Base-by-base conservation (phyloP, 2,329 filamentous ascomycete genomes). In the Nemania sp. region DNA sequence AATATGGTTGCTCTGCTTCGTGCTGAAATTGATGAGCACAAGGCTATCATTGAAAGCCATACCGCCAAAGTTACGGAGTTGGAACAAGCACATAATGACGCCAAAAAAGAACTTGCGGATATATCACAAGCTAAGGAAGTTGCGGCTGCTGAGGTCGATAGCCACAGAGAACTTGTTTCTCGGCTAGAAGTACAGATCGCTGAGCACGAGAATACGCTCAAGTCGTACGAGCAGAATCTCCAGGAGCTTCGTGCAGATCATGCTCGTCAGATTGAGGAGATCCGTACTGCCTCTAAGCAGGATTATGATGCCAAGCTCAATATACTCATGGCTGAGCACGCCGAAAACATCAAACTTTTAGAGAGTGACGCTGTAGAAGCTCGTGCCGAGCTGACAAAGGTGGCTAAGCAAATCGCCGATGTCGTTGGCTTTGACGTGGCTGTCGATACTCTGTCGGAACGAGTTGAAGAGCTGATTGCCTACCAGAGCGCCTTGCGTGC, bases 21-120 rank as follows among this genome's bases (percentile, higher is more conserved):
- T 70, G 85, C 82, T 67, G 91, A 97, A 77, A 90, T 98, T 61
- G 89, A 94, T 59, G 90, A 93, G 76, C 94, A 97, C 81, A 94
- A 92, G 81, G 82, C 86, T 3, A 88, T 92, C 43, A 90, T 97
- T 73, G 86, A 87, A 70, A 86, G 83, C 72, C 93, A 94, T 74
- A 84, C 89, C 13, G 78, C 86, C 45, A 92, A 90, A 74, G 89
- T 97, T 32, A 85, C 89, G 2, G 88, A 92, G 71, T 85, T 97
- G 15, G 93, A 97, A 79, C 82, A 90, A 70, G 88, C 90, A 3
- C 91, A 97, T 76, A 79, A 86, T 35, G 85, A 86, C 27, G 87
- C 92, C 58, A 88, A 89, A 74, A 81, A 86, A 54, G 87, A 95
- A 74, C 85, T 97, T 11, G 88, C 93, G 45, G 86, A 91, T 61